phyloP scores from a whole-genome alignment of 805 yeast genomes.

The Dipodascopsis uninucleata region DNA sequence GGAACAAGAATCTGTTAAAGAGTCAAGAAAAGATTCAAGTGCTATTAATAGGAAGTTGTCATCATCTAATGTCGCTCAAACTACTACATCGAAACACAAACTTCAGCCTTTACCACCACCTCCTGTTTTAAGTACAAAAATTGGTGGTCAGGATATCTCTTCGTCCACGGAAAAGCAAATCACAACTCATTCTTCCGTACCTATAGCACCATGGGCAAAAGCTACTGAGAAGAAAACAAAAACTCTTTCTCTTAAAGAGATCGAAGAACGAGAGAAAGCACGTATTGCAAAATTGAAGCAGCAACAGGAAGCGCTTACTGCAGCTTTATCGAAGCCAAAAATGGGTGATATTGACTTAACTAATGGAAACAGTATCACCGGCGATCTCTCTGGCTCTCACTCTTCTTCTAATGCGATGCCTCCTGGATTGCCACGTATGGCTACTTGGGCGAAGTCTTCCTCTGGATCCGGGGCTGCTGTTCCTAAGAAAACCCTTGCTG shows the following conservation, averaged over 20 bases:
- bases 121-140: conserved; percentile 9
- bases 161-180: conserved; percentile 1
- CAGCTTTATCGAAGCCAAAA: conserved; percentile 1
- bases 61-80: too few relatives aligned
- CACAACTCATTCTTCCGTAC: conserved; percentile 14
- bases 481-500: conserved; percentile 36
- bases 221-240: conserved; percentile 14
- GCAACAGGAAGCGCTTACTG: conserved; percentile 14
- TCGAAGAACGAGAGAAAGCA: conserved; percentile 35
- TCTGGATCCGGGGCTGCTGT: conserved; percentile 23
- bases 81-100: too few relatives aligned
- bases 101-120: conserved; percentile 24
- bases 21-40: too few relatives aligned
- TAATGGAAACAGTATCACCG: conserved; percentile 9
- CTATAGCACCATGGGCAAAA: conserved; percentile 26
- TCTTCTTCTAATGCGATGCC: conserved; percentile 17
- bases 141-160: neutral
- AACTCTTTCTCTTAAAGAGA: conserved; percentile 32
- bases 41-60: too few relatives aligned
- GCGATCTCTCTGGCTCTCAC: conserved; percentile 5
- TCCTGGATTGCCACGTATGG: conserved; percentile 30
- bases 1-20: too few relatives aligned
- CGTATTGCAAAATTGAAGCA: conserved; percentile 22
- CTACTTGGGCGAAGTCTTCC: conserved; percentile 30
- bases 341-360: conserved; percentile 5